phyloP scores from a whole-genome alignment of 2,329 filamentous ascomycete genomes.

The Helotiales sp. region DNA sequence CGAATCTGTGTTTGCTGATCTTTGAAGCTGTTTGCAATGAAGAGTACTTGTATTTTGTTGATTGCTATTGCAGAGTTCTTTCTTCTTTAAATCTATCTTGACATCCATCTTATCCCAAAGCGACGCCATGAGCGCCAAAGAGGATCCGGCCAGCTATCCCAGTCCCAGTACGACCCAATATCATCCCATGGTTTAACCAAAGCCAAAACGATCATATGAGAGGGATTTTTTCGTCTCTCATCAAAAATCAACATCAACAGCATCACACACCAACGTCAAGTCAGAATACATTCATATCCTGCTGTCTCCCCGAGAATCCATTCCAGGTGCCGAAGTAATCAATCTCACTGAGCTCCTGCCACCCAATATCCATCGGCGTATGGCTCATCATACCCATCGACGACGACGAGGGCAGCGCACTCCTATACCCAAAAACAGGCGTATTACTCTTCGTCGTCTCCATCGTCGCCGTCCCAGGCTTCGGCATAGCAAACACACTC shows the following conservation, averaged over 20 bases:
- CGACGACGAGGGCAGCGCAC: background rate
- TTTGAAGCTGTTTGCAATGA: background rate
- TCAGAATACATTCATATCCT: constrained; percentile 9
- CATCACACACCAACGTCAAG: background rate
- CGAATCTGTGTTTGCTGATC: no score
- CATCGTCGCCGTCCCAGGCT: background rate
- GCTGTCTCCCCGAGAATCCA: constrained; percentile 5
- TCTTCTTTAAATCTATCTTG: background rate
- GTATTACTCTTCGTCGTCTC: background rate
- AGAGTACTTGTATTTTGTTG: background rate
- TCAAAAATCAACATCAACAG: background rate
- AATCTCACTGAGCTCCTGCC: constrained; percentile 17
- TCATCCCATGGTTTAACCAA: no score
- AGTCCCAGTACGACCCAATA: background rate
- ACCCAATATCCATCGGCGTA: constrained; percentile 7
- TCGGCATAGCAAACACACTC: constrained; percentile 22
- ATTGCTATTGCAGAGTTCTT: background rate
- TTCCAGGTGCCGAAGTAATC: constrained; percentile 19
- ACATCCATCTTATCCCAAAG: background rate
- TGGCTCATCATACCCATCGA: background rate
- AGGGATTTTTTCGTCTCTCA: background rate
- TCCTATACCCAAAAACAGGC: background rate
- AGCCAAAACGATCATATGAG: no score
- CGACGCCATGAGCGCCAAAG: background rate
- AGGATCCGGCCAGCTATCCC: background rate